phyloP scores from a whole-genome alignment of 176 grass and related monocot genomes.

The maize (Zea mays) region Zm-B73-REFERENCE-NAM-5.0 NC_050099.1:248101001-248101500 shows the following conservation, averaged over 20 bases:
- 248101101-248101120: background rate
- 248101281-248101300: constrained; percentile 17
- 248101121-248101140: background rate
- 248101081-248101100: background rate
- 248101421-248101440: constrained; percentile 97
- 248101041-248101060: background rate
- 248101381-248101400: constrained; percentile 84
- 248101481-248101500: constrained; percentile 96
- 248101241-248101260: background rate
- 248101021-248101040: background rate
- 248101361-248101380: constrained; percentile 93
- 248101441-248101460: constrained; percentile 99
- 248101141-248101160: background rate
- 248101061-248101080: background rate
- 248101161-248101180: background rate
- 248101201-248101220: background rate
- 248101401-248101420: constrained; percentile 88
- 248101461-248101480: constrained; percentile 95
- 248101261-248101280: background rate
- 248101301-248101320: background rate
- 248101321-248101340: constrained; percentile 28
- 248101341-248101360: constrained; percentile 95
- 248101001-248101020: background rate
- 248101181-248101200: background rate
- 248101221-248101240: background rate